Evolutionary conservation across 2,329 filamentous ascomycete genomes (phyloP), one percentile per base, ranked within the genome.

Genomic region (Nemania sp.): DNA sequence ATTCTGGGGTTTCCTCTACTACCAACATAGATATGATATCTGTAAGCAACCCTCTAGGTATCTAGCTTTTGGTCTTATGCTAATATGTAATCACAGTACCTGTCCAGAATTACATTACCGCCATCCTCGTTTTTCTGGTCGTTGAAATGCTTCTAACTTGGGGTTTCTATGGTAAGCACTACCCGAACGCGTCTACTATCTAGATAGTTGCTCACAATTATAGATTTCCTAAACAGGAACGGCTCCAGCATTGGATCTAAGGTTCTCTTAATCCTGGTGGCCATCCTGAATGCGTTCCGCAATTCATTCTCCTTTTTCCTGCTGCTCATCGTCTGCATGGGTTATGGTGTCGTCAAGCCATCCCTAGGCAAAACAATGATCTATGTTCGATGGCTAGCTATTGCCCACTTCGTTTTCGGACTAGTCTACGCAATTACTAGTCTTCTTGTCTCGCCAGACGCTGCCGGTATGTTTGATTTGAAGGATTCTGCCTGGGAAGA

Each of bases 231-330:
- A 78, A 99, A 99, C 80, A 88, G 92, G 45, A 89, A 97, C 77
- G 96, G 96, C 47, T 89, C 93, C 61, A 97, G 94, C 77, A 79
- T 91, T 2, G 90, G 93, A 52, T 90, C 93, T 65, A 97, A 97
- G 79, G 92, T 91, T 5, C 85, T 98, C 64, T 92, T 99, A 82
- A 89, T 98, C 20, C 83, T 98, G 26, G 95, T 98, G n/a, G 94
- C 94, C 43, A 86, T 98, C 26, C 86, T 99, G 52, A 98, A 97
- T 78, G 96, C 96, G 5, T 94, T 91, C 64, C 89, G 96, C 71
- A 99, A 98, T 81, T 98, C 95, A 0, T 98, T 99, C 79, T 98
- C 95, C 0, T 99, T 99, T 85, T 99, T 99, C 85, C 85, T 99
- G 57, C 87, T 99, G 8, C 89, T 99, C 61, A 98, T 99, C 73